phyloP scores from a whole-genome alignment of 1,284 basidiomycete genomes.

The Phellinidium pouzarii region DNA sequence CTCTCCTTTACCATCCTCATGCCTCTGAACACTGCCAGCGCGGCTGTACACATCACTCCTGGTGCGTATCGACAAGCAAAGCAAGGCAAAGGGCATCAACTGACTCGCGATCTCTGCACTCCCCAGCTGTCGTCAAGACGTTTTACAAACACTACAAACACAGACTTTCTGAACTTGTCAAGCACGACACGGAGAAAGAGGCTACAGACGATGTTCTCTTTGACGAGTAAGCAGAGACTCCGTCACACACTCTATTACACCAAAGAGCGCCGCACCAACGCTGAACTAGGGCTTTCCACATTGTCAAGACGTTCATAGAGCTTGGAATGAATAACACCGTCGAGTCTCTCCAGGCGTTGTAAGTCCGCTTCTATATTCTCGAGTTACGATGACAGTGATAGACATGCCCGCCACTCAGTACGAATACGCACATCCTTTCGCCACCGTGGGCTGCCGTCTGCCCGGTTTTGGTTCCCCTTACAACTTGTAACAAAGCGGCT shows the following conservation, averaged over 20 bases:
- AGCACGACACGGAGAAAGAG: conserved; percentile 31
- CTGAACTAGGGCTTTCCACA: conserved; percentile 47
- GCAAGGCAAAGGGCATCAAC: background rate
- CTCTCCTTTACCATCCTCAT: conserved; percentile 25
- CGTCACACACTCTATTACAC: background rate
- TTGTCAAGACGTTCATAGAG: conserved; percentile 61
- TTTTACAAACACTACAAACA: conserved; percentile 52
- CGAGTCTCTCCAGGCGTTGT: conserved; percentile 58
- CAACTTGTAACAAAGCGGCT: conserved; percentile 63
- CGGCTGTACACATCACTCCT: conserved; percentile 48
- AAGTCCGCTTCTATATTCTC: conserved; percentile 21
- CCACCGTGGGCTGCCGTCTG: conserved; percentile 73
- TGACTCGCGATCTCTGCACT: background rate
- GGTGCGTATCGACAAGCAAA: conserved; percentile 26
- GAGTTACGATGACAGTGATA: background rate
- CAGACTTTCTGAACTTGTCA: conserved; percentile 37
- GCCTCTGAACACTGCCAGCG: conserved; percentile 46
- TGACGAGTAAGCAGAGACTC: conserved; percentile 44
- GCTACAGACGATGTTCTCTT: conserved; percentile 56
- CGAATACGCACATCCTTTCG: conserved; percentile 72
- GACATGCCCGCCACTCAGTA: conserved; percentile 31
- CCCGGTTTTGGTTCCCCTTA: conserved; percentile 58
- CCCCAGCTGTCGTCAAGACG: conserved; percentile 45
- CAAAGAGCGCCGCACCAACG: background rate
- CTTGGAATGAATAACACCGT: conserved; percentile 53